Percentiles rank a stretch among this genome's conserved stretches.
phyloP scores from a whole-genome alignment of 139 green algal species.

The Desmodesmus armatus region DNA sequence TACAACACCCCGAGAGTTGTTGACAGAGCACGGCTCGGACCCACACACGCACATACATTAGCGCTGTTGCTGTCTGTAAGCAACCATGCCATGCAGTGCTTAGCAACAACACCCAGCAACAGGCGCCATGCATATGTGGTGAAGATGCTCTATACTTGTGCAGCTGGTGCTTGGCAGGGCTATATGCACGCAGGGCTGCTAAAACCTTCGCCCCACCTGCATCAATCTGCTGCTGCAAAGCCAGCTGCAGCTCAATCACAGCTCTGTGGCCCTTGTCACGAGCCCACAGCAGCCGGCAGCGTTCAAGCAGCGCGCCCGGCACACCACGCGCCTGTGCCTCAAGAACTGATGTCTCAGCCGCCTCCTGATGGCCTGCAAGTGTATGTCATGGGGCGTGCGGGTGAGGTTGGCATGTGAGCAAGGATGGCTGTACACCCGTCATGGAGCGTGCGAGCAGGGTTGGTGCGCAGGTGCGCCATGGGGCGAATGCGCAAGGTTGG shows the following conservation, averaged over 20 bases:
- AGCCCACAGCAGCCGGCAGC: conserved; percentile 89
- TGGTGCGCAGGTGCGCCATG: too few relatives aligned
- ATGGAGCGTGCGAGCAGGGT: too few relatives aligned
- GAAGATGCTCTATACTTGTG: background rate
- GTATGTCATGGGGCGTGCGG: too few relatives aligned
- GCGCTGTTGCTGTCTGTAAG: too few relatives aligned
- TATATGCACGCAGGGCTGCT: background rate
- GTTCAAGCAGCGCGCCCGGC: conserved; percentile 75
- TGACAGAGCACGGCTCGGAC: too few relatives aligned
- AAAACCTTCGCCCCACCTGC: too few relatives aligned
- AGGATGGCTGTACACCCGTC: too few relatives aligned
- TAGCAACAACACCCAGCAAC: background rate
- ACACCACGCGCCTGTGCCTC: conserved; percentile 76
- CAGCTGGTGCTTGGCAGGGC: background rate
- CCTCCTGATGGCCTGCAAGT: conserved; percentile 83
- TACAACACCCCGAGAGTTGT: too few relatives aligned
- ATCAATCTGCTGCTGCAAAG: conserved; percentile 46
- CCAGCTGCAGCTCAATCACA: conserved; percentile 70
- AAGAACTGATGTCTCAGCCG: conserved; percentile 82
- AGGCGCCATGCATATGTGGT: background rate
- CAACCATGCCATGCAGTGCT: too few relatives aligned
- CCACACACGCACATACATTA: too few relatives aligned
- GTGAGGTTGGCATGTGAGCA: too few relatives aligned
- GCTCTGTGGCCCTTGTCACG: conserved; percentile 73
- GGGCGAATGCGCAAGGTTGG: too few relatives aligned